These are phyloP conservation scores for Aphanomyces euteiches DNA, from an alignment of 352 stramenopile species.

Conservation along the genomic window DNA sequence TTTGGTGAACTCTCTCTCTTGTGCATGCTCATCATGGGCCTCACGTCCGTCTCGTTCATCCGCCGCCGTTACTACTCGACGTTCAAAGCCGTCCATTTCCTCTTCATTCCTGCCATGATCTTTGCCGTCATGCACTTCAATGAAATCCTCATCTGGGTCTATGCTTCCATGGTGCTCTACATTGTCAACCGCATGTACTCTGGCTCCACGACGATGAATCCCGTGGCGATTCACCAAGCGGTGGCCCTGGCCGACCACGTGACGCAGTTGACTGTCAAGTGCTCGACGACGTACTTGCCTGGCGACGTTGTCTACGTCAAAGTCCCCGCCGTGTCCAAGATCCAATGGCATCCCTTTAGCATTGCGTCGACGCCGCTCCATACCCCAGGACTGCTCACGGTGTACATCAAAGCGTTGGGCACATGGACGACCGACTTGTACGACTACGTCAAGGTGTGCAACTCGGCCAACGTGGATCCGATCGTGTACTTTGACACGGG, in stretches of 20 bases:
- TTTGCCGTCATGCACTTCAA: slow-evolving; percentile 36
- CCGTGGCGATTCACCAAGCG: slow-evolving; percentile 36
- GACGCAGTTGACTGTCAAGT: slow-evolving; percentile 33
- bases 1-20: slow-evolving; percentile 35
- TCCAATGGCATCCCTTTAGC: slow-evolving; percentile 38
- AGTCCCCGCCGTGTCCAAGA: slow-evolving; percentile 36
- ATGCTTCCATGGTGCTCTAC: slow-evolving; percentile 34
- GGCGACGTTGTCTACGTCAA: slow-evolving; percentile 40
- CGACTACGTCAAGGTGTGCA: slow-evolving; percentile 36
- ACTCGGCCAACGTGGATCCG: slow-evolving; percentile 33
- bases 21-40: slow-evolving; percentile 36
- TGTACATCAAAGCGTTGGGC: slow-evolving; percentile 33
- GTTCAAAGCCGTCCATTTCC: slow-evolving; percentile 35
- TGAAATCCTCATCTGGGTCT: slow-evolving; percentile 34
- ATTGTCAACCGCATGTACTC: slow-evolving; percentile 25
- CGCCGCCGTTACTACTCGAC: slow-evolving; percentile 32
- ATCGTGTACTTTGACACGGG: slow-evolving; percentile 38
- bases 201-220: slow-evolving; percentile 25
- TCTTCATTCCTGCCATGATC: slow-evolving; percentile 29
- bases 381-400: slow-evolving; percentile 32
- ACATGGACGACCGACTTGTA: slow-evolving; percentile 34
- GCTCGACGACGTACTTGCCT: slow-evolving; percentile 27
- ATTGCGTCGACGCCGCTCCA: slow-evolving; percentile 35
- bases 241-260: slow-evolving; percentile 34
- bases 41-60: slow-evolving; percentile 30